A percentile compares a stretch with the other conserved stretches of the same genome.
phyloP scores from a whole-genome alignment of 192 early-diverging fungal species.

The Entomortierella parvispora region DNA sequence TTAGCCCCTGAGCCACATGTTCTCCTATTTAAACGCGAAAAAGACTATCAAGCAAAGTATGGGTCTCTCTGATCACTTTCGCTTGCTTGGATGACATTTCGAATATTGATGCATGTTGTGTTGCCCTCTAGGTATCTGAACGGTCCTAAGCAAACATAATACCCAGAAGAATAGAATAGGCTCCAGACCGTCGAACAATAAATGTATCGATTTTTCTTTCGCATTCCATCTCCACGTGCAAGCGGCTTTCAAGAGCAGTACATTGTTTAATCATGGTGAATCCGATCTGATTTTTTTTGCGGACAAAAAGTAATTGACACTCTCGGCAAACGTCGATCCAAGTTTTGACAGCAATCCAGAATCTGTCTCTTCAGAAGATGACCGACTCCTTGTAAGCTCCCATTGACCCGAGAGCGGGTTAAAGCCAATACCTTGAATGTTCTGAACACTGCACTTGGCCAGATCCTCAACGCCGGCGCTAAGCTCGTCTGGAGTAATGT shows the following conservation, averaged over 20 bases:
- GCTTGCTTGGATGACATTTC: too few species aligned
- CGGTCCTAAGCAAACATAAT: too few species aligned
- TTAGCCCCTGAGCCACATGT: constrained; percentile 63
- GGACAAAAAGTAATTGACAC: constrained; percentile 59
- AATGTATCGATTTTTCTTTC: too few species aligned
- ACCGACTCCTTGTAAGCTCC: constrained; percentile 46
- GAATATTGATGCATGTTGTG: too few species aligned
- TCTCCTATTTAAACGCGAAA: constrained; percentile 60
- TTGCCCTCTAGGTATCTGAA: too few species aligned
- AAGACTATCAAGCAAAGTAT: constrained; percentile 57
- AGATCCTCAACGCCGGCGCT: constrained; percentile 56
- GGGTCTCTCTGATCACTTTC: too few species aligned
- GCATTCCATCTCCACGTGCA: too few species aligned
- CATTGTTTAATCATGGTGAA: too few species aligned
- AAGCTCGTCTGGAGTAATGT: constrained; percentile 83
- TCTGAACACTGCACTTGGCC: constrained; percentile 57
- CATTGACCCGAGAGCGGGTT: constrained; percentile 61
- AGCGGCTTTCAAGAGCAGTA: too few species aligned
- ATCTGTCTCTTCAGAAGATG: constrained; percentile 12
- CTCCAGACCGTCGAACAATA: too few species aligned
- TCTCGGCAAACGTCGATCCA: constrained; percentile 30
- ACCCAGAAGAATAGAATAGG: too few species aligned
- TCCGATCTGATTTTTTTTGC: constrained; percentile 28
- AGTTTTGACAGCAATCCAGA: constrained; percentile 26
- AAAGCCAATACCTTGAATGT: constrained; percentile 64